These are phyloP conservation scores for Obelidium mucronatum DNA, from an alignment of 192 early-diverging fungal genomes.

Conservation along the genomic window DNA sequence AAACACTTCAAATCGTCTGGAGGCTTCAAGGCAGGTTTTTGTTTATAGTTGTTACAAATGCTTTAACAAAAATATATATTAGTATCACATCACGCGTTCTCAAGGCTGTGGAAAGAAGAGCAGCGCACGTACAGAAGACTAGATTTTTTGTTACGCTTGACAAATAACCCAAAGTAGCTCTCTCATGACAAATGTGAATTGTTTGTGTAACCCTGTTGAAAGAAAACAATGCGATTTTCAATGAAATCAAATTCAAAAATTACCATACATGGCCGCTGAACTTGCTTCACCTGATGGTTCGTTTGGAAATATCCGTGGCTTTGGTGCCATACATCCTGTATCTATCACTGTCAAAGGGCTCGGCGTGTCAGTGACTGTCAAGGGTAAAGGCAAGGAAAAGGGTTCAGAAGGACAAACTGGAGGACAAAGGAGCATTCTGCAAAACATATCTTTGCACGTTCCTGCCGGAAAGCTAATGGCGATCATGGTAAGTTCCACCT, in stretches of 20 bases:
- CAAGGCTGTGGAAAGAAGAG: too few relatives aligned
- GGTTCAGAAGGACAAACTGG: background rate
- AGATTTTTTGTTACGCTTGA: too few relatives aligned
- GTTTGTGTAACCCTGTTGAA: background rate
- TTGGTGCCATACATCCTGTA: slow-evolving; percentile 35
- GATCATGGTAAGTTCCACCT: slow-evolving; percentile 38
- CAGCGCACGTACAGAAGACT: too few relatives aligned
- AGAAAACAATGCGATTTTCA: background rate
- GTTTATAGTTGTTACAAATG: too few relatives aligned
- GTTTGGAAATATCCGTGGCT: slow-evolving; percentile 1
- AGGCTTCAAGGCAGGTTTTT: too few relatives aligned
- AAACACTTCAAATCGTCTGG: too few relatives aligned
- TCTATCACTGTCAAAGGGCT: background rate
- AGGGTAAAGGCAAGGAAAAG: background rate
- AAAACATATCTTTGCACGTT: slow-evolving; percentile 41
- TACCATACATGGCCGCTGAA: background rate
- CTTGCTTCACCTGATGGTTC: background rate
- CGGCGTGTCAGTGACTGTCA: slow-evolving; percentile 6
- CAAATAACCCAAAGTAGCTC: too few relatives aligned
- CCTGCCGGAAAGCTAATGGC: slow-evolving; percentile 45
- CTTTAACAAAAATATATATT: too few relatives aligned
- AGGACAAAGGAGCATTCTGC: slow-evolving; percentile 19
- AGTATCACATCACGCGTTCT: too few relatives aligned
- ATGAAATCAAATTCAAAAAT: background rate
- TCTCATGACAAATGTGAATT: too few relatives aligned